Percentiles rank a stretch among this genome's conserved stretches.
These are phyloP conservation scores for Trichoderma brevicompactum DNA, from an alignment of 2,329 filamentous ascomycete genomes.

Conservation along the genomic window DNA sequence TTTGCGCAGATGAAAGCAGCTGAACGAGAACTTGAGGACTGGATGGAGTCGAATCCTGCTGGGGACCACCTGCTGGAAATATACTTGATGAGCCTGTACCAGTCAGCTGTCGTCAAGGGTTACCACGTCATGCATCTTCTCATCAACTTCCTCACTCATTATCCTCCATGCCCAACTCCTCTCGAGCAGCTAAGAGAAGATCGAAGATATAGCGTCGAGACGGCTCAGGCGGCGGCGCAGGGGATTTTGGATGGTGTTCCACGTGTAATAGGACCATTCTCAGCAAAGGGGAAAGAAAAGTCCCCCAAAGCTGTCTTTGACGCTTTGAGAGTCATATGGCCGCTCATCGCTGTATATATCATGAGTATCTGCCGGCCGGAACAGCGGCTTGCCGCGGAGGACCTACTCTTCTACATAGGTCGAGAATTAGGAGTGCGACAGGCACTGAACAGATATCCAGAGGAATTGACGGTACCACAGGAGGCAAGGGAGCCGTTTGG, in stretches of 20 bases:
- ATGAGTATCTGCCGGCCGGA: slow-evolving; percentile 37
- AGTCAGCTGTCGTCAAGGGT: slow-evolving; percentile 42
- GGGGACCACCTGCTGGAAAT: slow-evolving; percentile 32
- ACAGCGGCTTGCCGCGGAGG: slow-evolving; percentile 38
- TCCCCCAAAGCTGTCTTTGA: slow-evolving; percentile 44
- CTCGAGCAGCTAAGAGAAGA: slow-evolving; percentile 36
- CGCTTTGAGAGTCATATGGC: slow-evolving; percentile 46
- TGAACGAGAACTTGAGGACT: slow-evolving; percentile 33
- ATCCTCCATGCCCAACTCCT: slow-evolving; percentile 34
- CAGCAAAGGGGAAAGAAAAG: slow-evolving; percentile 34
- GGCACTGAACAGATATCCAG: slow-evolving; percentile 38
- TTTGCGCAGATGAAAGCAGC: slow-evolving; percentile 37
- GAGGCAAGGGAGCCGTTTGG: slow-evolving; percentile 37
- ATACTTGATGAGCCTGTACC: slow-evolving; percentile 43
- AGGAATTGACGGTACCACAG: slow-evolving; percentile 33
- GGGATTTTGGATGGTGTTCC: slow-evolving; percentile 39
- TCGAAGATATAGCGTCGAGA: slow-evolving; percentile 38
- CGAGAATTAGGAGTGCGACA: slow-evolving; percentile 45
- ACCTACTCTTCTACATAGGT: slow-evolving; percentile 42
- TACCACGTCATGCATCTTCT: slow-evolving; percentile 42
- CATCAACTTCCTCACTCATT: slow-evolving; percentile 45
- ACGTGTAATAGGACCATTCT: slow-evolving; percentile 35
- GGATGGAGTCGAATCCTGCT: slow-evolving; percentile 28
- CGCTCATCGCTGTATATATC: slow-evolving; percentile 42
- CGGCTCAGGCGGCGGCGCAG: slow-evolving; percentile 38